Evolutionary conservation across 1,284 basidiomycete species (phyloP).

Genomic region (Ustilago vetiveriae): DNA sequence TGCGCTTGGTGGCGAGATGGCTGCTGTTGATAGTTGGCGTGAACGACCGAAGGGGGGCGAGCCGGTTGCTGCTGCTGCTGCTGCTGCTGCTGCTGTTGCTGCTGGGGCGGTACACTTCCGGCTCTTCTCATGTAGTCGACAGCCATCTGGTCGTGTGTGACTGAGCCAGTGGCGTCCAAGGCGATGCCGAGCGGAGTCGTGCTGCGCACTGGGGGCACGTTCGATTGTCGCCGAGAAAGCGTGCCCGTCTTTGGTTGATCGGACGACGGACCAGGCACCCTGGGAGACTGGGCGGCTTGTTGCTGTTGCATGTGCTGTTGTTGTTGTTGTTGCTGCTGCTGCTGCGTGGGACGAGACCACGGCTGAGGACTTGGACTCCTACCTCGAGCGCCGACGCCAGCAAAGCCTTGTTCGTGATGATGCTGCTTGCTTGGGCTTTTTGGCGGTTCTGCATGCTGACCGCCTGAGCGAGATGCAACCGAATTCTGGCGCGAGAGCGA

Average conservation of each 20-base stretch:
- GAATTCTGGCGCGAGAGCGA: slow-evolving; percentile 61
- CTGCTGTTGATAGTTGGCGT: slow-evolving; percentile 34
- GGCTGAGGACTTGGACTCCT: slow-evolving; percentile 63
- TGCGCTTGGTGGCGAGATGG: slow-evolving; percentile 47
- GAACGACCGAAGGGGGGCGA: slow-evolving; percentile 40
- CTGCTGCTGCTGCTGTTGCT: slow-evolving; percentile 48
- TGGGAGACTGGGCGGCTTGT: slow-evolving; percentile 25
- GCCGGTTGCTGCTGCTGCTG: slow-evolving; percentile 28
- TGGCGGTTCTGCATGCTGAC: slow-evolving; percentile 10
- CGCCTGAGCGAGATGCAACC: slow-evolving; percentile 41
- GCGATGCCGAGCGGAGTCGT: slow-evolving; percentile 75
- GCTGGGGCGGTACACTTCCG: slow-evolving; percentile 74
- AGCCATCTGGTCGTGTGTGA: slow-evolving; percentile 82
- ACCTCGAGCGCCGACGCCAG: slow-evolving; percentile 59
- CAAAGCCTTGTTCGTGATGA: slow-evolving; percentile 49
- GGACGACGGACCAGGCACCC: slow-evolving; percentile 12
- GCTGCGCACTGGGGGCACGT: slow-evolving; percentile 49
- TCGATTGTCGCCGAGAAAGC: slow-evolving; percentile 34
- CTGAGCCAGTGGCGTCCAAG: slow-evolving; percentile 79
- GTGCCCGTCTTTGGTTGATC: slow-evolving; percentile 41
- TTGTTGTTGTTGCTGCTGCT: slow-evolving; percentile 34
- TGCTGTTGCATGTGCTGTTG: slow-evolving; percentile 32
- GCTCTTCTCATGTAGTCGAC: slow-evolving; percentile 69
- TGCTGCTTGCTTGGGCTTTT: slow-evolving; percentile 37
- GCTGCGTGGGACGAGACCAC: slow-evolving; percentile 37